Conservation (phyloP, 495 filamentous ascomycete species). For the Neurospora sp. region DNA sequence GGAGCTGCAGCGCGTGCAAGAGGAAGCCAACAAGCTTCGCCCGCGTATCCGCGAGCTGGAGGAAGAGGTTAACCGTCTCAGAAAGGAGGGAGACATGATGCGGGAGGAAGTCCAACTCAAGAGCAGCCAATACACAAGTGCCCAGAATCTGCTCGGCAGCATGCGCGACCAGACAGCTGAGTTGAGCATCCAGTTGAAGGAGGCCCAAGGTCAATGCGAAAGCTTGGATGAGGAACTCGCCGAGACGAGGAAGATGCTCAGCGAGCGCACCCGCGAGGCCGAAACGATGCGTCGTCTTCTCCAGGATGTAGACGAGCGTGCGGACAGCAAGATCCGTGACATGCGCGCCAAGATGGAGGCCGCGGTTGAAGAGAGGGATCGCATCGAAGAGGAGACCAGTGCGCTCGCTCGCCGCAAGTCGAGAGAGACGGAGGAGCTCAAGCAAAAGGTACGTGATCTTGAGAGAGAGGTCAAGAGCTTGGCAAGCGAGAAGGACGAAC, state of each 20-base stretch:
- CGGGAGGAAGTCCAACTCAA: conserved; percentile 78
- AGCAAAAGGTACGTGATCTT: conserved; percentile 63
- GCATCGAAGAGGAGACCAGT: conserved; percentile 82
- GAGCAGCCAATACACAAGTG: conserved; percentile 72
- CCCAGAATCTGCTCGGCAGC: conserved; percentile 74
- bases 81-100: conserved; percentile 52
- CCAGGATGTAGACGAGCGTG: conserved; percentile 72
- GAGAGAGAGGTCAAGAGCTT: conserved; percentile 68
- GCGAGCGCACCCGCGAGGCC: conserved; percentile 83
- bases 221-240: conserved; percentile 88
- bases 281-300: conserved; percentile 91
- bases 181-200: conserved; percentile 86
- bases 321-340: conserved; percentile 71
- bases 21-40: conserved; percentile 56
- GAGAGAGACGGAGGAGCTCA: conserved; percentile 80
- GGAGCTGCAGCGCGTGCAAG: conserved; percentile 60
- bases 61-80: conserved; percentile 54
- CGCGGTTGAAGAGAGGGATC: conserved; percentile 82
- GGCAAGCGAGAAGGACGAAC: conserved; percentile 55
- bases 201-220: conserved; percentile 71
- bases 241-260: conserved; percentile 80
- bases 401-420: conserved; percentile 63
- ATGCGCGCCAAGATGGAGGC: conserved; percentile 84
- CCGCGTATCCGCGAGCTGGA: conserved; percentile 60
- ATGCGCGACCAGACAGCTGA: conserved; percentile 90